Evolutionary conservation across 768 basidiomycete species (phyloP).

Genomic region (Naematelia aurantialba): DNA sequence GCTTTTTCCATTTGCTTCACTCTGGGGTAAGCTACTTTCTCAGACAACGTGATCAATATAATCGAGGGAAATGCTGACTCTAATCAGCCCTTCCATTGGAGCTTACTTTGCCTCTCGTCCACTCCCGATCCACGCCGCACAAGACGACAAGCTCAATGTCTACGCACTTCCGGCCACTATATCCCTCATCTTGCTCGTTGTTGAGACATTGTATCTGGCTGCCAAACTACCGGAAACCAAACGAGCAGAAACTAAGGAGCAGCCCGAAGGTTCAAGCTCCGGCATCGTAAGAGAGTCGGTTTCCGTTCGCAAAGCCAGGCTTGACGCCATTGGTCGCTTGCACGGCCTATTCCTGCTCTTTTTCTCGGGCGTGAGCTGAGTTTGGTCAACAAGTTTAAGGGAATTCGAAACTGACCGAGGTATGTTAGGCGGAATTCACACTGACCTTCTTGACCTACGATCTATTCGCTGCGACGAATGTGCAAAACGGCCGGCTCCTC

Average conservation of each 20-base stretch:
- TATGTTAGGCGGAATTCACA: constrained; percentile 80
- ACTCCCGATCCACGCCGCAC: constrained; percentile 54
- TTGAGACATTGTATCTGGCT: constrained; percentile 75
- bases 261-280: constrained; percentile 12
- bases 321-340: constrained; percentile 62
- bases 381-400: not conserved
- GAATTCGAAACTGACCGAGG: constrained; percentile 7
- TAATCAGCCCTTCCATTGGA: constrained; percentile 70
- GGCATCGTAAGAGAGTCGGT: constrained; percentile 4
- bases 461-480: constrained; percentile 45
- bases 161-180: constrained; percentile 86
- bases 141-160: constrained; percentile 57
- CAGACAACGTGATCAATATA: too few relatives aligned
- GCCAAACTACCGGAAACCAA: constrained; percentile 81
- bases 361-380: constrained; percentile 63
- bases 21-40: constrained; percentile 44
- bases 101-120: constrained; percentile 93
- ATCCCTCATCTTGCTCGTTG: constrained; percentile 68
- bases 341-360: constrained; percentile 83
- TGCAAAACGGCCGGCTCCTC: constrained; percentile 46
- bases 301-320: constrained; percentile 55
- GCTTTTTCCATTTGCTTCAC: constrained; percentile 92
- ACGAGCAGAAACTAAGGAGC: constrained; percentile 52
- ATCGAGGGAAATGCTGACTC: constrained; percentile 6
- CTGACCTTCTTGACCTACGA: constrained; percentile 74